Conservation (phyloP, 2,329 filamentous ascomycete genomes). For the Uncinocarpus reesii region DNA sequence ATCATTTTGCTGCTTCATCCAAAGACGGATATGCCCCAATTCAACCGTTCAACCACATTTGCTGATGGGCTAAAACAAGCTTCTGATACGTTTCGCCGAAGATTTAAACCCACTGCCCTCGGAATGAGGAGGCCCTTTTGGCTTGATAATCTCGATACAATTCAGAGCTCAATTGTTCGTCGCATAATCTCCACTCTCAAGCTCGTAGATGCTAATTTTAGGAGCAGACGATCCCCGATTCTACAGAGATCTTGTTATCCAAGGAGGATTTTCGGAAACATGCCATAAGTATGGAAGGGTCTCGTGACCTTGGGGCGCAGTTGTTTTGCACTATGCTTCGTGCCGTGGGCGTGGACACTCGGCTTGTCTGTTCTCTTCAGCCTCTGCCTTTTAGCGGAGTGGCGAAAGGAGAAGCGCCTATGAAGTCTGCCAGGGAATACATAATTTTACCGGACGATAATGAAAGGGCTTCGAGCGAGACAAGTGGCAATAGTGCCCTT, state of each 20-base stretch:
- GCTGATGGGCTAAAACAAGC: constrained; percentile 66
- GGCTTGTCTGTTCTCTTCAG: constrained; percentile 85
- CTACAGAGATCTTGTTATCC: constrained; percentile 59
- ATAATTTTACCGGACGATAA: constrained; percentile 32
- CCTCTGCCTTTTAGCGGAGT: constrained; percentile 57
- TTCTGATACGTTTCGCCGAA: constrained; percentile 55
- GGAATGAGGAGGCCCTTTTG: constrained; percentile 64
- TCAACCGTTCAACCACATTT: constrained; percentile 63
- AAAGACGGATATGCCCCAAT: constrained; percentile 56
- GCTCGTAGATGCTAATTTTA: constrained; percentile 1
- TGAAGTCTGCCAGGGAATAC: constrained; percentile 30
- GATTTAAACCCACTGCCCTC: constrained; percentile 60
- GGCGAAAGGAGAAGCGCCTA: constrained; percentile 36
- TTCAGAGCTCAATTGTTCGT: constrained; percentile 44
- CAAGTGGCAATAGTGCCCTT: constrained; percentile 10
- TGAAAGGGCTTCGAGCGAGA: constrained; percentile 25
- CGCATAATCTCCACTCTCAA: constrained; percentile 15
- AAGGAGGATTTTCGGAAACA: constrained; percentile 62
- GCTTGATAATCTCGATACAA: constrained; percentile 56
- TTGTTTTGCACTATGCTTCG: constrained; percentile 81
- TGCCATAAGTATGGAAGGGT: constrained; percentile 62
- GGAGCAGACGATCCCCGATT: constrained; percentile 27
- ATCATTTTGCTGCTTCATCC: constrained; percentile 60
- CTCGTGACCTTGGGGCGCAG: constrained; percentile 80
- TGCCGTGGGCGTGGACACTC: constrained; percentile 65